Evolutionary conservation across 2,329 filamentous ascomycete genomes (phyloP).

Genomic region (Blastomyces percursus): DNA sequence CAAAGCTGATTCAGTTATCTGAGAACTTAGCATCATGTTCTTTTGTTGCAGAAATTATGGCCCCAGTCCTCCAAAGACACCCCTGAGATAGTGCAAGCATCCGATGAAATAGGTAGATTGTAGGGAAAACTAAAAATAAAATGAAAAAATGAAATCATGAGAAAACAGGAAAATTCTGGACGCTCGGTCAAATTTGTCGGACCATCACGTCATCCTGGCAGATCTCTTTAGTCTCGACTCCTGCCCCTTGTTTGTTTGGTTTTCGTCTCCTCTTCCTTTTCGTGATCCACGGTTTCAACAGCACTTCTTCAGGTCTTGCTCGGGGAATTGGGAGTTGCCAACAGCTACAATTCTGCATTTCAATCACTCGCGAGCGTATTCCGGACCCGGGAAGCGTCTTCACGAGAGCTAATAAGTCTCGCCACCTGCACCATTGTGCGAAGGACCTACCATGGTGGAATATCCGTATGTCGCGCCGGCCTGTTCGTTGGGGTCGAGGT

Average conservation of each 20-base stretch:
- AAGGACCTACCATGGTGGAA: constrained; percentile 35
- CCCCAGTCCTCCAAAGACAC: not conserved
- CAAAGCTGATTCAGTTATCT: not conserved
- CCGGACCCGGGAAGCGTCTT: constrained; percentile 15
- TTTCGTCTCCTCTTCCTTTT: constrained; percentile 1
- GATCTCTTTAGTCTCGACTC: not conserved
- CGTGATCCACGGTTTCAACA: not conserved
- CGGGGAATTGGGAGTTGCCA: constrained; percentile 14
- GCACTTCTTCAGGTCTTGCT: constrained; percentile 9
- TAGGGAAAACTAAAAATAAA: not conserved
- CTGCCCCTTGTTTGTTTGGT: not conserved
- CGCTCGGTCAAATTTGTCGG: not conserved
- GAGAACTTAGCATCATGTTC: not conserved
- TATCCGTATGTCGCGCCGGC: constrained; percentile 37
- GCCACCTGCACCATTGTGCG: constrained; percentile 38
- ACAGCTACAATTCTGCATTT: constrained; percentile 12
- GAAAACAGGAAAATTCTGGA: not conserved
- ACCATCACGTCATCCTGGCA: not conserved
- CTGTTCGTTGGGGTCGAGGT: constrained; percentile 36
- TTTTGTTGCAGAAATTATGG: not conserved
- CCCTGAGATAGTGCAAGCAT: not conserved
- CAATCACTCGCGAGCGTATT: constrained; percentile 7
- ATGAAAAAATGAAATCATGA: not conserved
- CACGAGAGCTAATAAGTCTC: constrained; percentile 31
- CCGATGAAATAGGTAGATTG: not conserved